Evolutionary conservation across 306 rosid species (phyloP).

Genomic region (Fragaria iinumae): DNA sequence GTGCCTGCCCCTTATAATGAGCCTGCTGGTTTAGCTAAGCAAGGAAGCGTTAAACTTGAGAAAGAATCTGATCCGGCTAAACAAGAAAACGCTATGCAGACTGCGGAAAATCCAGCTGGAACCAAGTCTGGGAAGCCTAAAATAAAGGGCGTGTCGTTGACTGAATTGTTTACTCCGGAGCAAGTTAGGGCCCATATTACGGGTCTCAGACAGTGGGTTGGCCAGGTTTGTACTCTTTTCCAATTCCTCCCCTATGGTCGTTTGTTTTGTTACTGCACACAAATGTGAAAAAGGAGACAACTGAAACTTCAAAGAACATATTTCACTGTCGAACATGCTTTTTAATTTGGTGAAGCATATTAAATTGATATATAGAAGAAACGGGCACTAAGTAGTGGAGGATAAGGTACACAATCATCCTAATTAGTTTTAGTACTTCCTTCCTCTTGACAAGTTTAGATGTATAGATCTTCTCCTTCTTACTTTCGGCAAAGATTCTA

Average conservation of each 20-base stretch:
- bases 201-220: slow-evolving; percentile 98
- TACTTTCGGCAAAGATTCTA: neutral
- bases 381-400: neutral
- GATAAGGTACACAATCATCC: neutral
- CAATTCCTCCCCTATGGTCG: neutral
- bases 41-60: slow-evolving; percentile 62
- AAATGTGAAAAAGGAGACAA: neutral
- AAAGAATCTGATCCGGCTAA: slow-evolving; percentile 59
- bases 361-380: slow-evolving; percentile 2
- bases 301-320: neutral
- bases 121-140: slow-evolving; percentile 97
- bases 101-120: slow-evolving; percentile 55
- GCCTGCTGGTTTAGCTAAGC: slow-evolving; percentile 48
- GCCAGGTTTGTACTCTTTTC: slow-evolving; percentile 60
- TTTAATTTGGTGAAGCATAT: neutral
- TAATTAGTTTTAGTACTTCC: neutral
- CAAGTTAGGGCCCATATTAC: slow-evolving; percentile 81
- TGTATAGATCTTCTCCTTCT: neutral
- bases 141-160: slow-evolving; percentile 88
- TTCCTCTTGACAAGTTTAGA: neutral
- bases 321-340: neutral
- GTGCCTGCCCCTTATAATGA: slow-evolving; percentile 47
- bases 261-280: neutral
- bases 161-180: slow-evolving; percentile 92
- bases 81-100: slow-evolving; percentile 54